Percentiles rank a stretch among this genome's conserved stretches.
These are phyloP conservation scores for Euphorbia corollata DNA, from an alignment of 441 rosid genomes.

Conservation along the genomic window DNA sequence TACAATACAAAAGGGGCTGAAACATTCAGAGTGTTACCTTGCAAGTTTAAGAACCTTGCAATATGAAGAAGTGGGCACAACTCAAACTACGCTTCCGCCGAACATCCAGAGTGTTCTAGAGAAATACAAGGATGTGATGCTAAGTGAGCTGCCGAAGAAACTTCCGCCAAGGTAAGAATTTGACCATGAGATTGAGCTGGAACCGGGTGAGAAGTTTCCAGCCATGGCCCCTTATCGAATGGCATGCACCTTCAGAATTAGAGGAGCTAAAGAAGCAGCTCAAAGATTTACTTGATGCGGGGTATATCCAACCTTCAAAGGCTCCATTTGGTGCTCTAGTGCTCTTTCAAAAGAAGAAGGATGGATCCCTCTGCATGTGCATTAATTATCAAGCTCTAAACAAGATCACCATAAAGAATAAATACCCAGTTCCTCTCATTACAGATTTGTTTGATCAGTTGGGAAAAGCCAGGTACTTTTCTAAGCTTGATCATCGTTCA, in stretches of 20 bases:
- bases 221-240: not conserved
- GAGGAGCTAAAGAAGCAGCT: not conserved
- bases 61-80: not conserved
- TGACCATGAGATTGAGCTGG: not conserved
- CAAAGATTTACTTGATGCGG: not conserved
- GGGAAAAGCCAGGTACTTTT: not conserved
- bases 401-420: too few species aligned
- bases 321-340: not conserved
- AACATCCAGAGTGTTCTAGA: not conserved
- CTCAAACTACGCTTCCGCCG: not conserved
- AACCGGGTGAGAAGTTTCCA: not conserved
- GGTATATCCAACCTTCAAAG: not conserved
- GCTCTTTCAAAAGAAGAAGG: not conserved
- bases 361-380: not conserved
- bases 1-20: not conserved
- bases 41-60: not conserved
- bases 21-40: not conserved
- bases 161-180: not conserved
- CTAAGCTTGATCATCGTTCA: not conserved
- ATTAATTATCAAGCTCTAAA: too few species aligned
- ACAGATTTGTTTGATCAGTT: not conserved
- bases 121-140: not conserved
- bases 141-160: not conserved
- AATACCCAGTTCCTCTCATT: not conserved
- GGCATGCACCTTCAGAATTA: not conserved